Evolutionary conservation across 2,329 filamentous ascomycete genomes (phyloP), one percentile per base, ranked within the genome.

Genomic region (Neofusicoccum sp.): DNA sequence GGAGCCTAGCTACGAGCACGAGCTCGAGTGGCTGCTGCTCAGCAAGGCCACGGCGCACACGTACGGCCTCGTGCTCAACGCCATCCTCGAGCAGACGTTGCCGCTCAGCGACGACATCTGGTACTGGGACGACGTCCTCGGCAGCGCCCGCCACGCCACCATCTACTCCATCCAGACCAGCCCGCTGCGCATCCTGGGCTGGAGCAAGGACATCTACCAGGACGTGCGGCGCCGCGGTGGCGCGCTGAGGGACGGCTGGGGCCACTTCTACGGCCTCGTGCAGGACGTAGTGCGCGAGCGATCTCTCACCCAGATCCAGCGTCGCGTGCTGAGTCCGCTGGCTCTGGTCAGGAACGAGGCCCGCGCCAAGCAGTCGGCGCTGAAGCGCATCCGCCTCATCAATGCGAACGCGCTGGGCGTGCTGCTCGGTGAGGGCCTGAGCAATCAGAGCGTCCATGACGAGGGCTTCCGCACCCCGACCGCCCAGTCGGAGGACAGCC

Each of bases 61-160:
- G 1, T 96, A 97, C 71, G 94, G 94, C 3, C 80, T 91, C 54
- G 84, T 96, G 44, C 80, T 97, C 68, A 88, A 88, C 68, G 87
- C 86, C 0, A 83, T 98, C 3, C 78, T 97, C 9, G 89, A 94
- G 62, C 90, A 95, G 70, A 96, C 93, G 9, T 87, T 94, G 9
- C 89, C 89, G 0, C 78, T 99, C 16, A 91, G 88, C 69, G 89
- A 97, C 67, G 93, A 97, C 69, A 89, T 97, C 29, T 93, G 90
- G 87, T 98, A 98, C 75, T 99, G 95, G 95, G 92, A 97, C 71
- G 90, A 95, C 68, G 85, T 97, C 1, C 79, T 97, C 34, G 86
- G 87, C 8, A 96, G 92, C 0, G 89, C 92, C 68, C 84, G 87
- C 54, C 91, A 89, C 71, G 93, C 91, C 67, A 89, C 87, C 36